A percentile compares a stretch with the other conserved stretches of the same genome.
Conservation (phyloP, 108 stramenopile genomes). For the Cyclotella atomus region DNA sequence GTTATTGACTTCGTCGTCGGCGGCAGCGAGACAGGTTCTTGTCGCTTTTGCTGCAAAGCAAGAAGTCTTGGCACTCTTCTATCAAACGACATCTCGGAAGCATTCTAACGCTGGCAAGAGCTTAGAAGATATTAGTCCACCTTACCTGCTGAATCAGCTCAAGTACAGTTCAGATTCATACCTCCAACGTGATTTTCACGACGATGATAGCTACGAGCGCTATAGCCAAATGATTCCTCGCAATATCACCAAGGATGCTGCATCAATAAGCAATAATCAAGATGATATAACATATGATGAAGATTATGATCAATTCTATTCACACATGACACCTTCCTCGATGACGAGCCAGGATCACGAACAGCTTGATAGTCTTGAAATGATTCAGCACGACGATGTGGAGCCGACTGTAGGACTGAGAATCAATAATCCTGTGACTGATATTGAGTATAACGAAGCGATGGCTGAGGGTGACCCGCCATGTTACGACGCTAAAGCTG, state of each 20-base stretch:
- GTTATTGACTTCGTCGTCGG: not conserved
- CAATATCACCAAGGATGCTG: conserved; percentile 7
- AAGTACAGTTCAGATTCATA: not conserved
- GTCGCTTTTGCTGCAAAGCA: not conserved
- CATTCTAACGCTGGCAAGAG: not conserved
- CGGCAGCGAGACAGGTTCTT: not conserved
- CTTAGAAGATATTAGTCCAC: not conserved
- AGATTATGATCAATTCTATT: conserved; percentile 26
- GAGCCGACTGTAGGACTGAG: not conserved
- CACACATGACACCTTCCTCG: conserved; percentile 40
- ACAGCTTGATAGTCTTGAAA: conserved; percentile 26
- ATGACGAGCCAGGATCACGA: conserved; percentile 32
- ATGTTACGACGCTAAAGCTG: not conserved
- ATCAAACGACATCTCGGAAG: not conserved
- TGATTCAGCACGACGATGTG: conserved; percentile 20
- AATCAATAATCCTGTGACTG: not conserved
- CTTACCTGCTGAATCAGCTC: not conserved
- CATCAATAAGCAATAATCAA: not conserved
- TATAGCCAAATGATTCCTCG: conserved; percentile 3
- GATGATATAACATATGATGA: conserved; percentile 15
- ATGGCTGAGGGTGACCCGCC: not conserved
- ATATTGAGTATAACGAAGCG: not conserved
- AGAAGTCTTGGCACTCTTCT: not conserved
- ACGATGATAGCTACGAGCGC: not conserved
- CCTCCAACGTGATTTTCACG: not conserved